Percentiles rank a stretch among this genome's conserved stretches.
Conservation (phyloP, 768 basidiomycete genomes). For the Lentinula boryana region DNA sequence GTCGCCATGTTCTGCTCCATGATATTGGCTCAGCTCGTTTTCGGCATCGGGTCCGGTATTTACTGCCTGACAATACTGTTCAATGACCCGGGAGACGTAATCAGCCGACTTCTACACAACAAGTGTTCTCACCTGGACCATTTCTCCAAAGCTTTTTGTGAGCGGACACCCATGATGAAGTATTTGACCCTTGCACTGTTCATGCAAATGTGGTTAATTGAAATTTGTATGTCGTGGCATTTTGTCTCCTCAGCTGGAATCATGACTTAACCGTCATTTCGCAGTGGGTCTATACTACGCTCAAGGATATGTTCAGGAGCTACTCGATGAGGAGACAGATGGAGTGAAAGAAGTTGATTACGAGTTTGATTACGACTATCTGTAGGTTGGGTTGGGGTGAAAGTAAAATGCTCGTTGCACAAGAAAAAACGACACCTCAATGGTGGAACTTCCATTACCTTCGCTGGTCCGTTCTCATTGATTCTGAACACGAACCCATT, state of each 20-base stretch:
- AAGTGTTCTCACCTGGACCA: background rate
- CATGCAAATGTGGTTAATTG: background rate
- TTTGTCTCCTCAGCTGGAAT: background rate
- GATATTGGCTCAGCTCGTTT: background rate
- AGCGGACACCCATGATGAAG: background rate
- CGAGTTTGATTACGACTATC: background rate
- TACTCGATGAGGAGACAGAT: background rate
- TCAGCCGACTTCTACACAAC: background rate
- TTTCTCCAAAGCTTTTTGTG: background rate
- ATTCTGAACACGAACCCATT: no score
- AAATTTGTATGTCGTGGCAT: background rate
- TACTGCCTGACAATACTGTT: background rate
- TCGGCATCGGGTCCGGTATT: background rate
- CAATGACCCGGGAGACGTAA: background rate
- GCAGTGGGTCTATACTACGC: background rate
- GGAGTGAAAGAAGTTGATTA: constrained; percentile 3
- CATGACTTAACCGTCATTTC: background rate
- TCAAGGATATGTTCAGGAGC: background rate
- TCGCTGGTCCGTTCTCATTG: no score
- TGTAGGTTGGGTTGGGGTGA: no score
- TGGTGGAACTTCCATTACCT: no score
- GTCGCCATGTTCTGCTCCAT: constrained; percentile 4
- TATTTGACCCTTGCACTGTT: background rate
- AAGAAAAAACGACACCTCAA: no score
- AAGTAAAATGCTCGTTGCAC: no score